Evolutionary conservation across 1,284 basidiomycete species (phyloP), one percentile per base, ranked within the genome.

Genomic region (Gymnopus androsaceus): DNA sequence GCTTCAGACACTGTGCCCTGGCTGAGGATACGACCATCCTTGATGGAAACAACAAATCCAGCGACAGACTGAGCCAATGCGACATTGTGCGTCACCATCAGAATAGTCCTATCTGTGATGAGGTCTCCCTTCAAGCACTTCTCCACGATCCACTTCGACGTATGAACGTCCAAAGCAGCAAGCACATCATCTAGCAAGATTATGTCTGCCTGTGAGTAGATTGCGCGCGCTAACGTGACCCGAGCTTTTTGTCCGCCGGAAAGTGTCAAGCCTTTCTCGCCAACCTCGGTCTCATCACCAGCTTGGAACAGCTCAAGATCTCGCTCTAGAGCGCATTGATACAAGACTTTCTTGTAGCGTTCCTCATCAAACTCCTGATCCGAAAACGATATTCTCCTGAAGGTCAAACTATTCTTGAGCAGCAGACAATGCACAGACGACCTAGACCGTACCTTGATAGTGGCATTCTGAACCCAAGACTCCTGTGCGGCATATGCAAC

Each of bases 371-470:
- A 92, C 0, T 86, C n/a, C 83, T 3, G 87, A 74, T 31, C 89
- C 88, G 68, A 96, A 97, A 27, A 94, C 63, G 59, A 97, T 94
- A 64, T 96, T 97, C 51, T 92, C 86, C 64, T 75, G 34, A 11
- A 27, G n/a, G 28, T 11, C 7, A 38, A 38, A 38, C 5, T 9
- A 17, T 30, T 2, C 8, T 21, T 14, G 25, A 11, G 28, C 27
- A 31, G n/a, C 31, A 47, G 21, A 31, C 14, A 28, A 46, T 27
- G 15, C 79, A 73, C 54, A 54, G 25, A 80, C 56, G 79, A 81
- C 51, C 75, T 73, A 70, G 17, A 49, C 55, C 4, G 53, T 46
- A 67, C 70, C 62, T 74, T 70, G 59, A 75, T 76, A 4, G 69
- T 75, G 51, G 74, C 72, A 62, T 84, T 86, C 64, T 81, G 80